Evolutionary conservation across 106 monocot genomes (phyloP).

Genomic region (Platanthera zijinensis): DNA sequence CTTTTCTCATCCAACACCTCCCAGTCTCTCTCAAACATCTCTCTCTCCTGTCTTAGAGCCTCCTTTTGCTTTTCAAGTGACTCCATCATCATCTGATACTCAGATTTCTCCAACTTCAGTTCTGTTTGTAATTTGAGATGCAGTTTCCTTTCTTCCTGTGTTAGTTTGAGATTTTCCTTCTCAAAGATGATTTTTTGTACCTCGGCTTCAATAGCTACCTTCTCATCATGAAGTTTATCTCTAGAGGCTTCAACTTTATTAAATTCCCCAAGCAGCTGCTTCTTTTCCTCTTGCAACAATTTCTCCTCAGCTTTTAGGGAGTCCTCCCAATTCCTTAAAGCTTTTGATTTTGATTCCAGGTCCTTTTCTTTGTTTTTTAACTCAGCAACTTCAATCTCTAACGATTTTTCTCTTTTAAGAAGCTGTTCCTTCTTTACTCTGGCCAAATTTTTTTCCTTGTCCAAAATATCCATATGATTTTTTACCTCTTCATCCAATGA

Average conservation of each 20-base stretch:
- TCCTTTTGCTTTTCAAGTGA: slow-evolving; percentile 51
- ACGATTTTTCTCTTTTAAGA: slow-evolving; percentile 48
- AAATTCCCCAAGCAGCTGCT: slow-evolving; percentile 34
- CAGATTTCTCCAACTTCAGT: slow-evolving; percentile 78
- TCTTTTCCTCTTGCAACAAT: slow-evolving; percentile 38
- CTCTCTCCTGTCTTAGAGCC: slow-evolving; percentile 60
- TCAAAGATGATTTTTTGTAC: slow-evolving; percentile 34
- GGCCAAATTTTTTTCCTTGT: slow-evolving; percentile 36
- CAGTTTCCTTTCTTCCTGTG: slow-evolving; percentile 56
- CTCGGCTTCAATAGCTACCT: slow-evolving; percentile 42
- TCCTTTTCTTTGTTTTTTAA: slow-evolving; percentile 54
- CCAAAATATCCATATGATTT: slow-evolving; percentile 33
- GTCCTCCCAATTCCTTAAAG: slow-evolving; percentile 65
- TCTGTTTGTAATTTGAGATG: slow-evolving; percentile 36
- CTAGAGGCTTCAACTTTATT: slow-evolving; percentile 23
- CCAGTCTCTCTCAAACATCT: slow-evolving; percentile 93
- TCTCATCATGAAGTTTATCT: slow-evolving; percentile 42
- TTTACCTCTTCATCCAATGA: slow-evolving; percentile 54
- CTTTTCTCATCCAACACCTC: slow-evolving; percentile 82
- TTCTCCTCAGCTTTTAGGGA: slow-evolving; percentile 47
- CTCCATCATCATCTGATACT: slow-evolving; percentile 45
- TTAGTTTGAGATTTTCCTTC: slow-evolving; percentile 58
- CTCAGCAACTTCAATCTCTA: slow-evolving; percentile 43
- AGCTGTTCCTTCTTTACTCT: slow-evolving; percentile 39
- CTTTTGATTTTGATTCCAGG: slow-evolving; percentile 57